Evolutionary conservation across 768 basidiomycete species (phyloP).

Genomic region (Trametes elegans): DNA sequence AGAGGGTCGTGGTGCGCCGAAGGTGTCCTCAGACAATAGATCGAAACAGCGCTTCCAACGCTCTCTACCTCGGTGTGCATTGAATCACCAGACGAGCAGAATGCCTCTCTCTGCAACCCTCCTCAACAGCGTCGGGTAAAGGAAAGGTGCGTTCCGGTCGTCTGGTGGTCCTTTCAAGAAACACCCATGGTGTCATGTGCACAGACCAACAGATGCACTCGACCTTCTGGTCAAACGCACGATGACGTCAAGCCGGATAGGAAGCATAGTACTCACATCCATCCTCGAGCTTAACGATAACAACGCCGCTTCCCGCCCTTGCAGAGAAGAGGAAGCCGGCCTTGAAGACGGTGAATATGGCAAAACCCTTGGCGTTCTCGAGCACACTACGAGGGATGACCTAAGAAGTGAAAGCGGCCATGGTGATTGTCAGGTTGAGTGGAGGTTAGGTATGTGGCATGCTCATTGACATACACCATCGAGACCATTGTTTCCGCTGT

Average conservation of each 20-base stretch:
- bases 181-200: no score
- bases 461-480: conserved; percentile 56
- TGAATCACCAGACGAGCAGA: no score
- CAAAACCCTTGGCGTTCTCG: conserved; percentile 69
- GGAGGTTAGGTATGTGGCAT: conserved; percentile 1
- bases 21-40: no score
- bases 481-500: conserved; percentile 75
- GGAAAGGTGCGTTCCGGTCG: no score
- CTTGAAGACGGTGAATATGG: conserved; percentile 89
- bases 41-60: no score
- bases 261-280: conserved; percentile 60
- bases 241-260: neutral
- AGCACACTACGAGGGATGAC: conserved; percentile 56
- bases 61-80: no score
- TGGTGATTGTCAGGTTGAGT: neutral
- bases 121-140: no score
- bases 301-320: conserved; percentile 81
- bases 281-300: conserved; percentile 79
- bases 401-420: conserved; percentile 27
- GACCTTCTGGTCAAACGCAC: no score
- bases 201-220: no score
- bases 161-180: no score
- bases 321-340: conserved; percentile 67
- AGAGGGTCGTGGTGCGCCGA: no score
- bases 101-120: no score